Conservation (phyloP, 139 green algal genomes). For the Chlamydomonas asymmetrica region DNA sequence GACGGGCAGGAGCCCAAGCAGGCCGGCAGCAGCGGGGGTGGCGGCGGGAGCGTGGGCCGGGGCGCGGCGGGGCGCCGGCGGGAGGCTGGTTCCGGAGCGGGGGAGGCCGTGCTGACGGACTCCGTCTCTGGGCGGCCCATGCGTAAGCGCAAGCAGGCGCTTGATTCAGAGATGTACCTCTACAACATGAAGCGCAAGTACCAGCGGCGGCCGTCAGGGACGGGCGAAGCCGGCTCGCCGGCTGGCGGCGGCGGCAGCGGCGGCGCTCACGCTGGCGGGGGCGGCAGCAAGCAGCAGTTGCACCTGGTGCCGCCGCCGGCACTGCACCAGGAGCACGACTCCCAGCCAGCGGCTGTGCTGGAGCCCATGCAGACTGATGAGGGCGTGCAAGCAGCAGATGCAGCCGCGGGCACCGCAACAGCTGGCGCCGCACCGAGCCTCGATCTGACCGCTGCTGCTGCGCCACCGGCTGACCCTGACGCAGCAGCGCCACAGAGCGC, state of each 20-base stretch:
- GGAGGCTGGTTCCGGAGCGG: too few relatives aligned
- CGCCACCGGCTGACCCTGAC: neutral
- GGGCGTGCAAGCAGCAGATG: neutral
- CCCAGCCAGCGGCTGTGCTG: neutral
- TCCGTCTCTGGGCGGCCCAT: slow-evolving; percentile 7
- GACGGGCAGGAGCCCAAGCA: neutral
- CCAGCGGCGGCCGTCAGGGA: neutral
- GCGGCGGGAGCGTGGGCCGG: neutral
- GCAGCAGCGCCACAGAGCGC: neutral
- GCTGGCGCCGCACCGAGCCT: neutral
- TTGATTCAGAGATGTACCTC: slow-evolving; percentile 12
- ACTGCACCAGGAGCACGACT: slow-evolving; percentile 6
- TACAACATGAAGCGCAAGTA: slow-evolving; percentile 1
- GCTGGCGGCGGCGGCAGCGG: neutral
- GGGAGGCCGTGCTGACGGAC: too few relatives aligned
- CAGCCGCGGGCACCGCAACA: neutral
- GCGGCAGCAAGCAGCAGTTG: too few relatives aligned
- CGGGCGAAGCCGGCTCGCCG: neutral
- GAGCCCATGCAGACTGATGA: neutral
- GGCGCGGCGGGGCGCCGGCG: neutral
- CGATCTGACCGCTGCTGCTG: neutral
- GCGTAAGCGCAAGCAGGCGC: slow-evolving; percentile 6
- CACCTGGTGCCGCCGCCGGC: neutral
- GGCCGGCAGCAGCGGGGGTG: neutral
- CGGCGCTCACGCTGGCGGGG: neutral